Evolutionary conservation across 768 basidiomycete species (phyloP), one percentile per base, ranked within the genome.

Genomic region (Mycena metata): DNA sequence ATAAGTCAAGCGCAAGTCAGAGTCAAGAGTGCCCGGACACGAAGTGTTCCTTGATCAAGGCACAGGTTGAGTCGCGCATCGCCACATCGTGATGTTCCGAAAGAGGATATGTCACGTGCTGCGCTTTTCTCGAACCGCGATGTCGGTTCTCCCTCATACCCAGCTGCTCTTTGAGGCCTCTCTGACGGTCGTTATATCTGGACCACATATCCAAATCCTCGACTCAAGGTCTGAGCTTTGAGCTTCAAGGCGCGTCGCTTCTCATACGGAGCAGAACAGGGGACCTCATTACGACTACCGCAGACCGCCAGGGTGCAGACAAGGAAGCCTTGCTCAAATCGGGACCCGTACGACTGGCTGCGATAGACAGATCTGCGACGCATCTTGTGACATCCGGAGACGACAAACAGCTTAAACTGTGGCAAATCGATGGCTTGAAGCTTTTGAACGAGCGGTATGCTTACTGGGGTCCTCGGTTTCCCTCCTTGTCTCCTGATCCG

Each of bases 341-440:
- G 9, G 90, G 90, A 0, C 87, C 88, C 5, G 80, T 94, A 50
- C 83, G 88, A 56, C 90, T 88, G 71, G 85, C 86, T 19, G 89
- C 86, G 1, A 76, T 90, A 6, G 87, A 88, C 72, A 58, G 69
- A 8, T 77, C 78, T 0, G 81, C 78, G 60, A 77, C 69, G 35
- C 84, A 89, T 71, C 78, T 95, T 17, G 86, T 88, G 6, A 91
- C 91, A 2, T 80, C 84, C 0, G 90, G 88, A 10, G 96, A 97
- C 60, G 93, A 96, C 78, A 99, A 99, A 79, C 78, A 79, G 59
- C 81, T 99, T 72, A 91, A 87, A 70, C 83, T 97, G 12, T 96
- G 93, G 91, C 82, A 85, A 33, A 72, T 95, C 9, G 86, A 86
- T 3, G 79, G 81, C 0, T 76, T 93, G 69, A 81, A 83, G 66